Percentiles rank a stretch among this genome's conserved stretches.
Conservation (phyloP, 179 eudicot species). For the Silene coronaria region DNA sequence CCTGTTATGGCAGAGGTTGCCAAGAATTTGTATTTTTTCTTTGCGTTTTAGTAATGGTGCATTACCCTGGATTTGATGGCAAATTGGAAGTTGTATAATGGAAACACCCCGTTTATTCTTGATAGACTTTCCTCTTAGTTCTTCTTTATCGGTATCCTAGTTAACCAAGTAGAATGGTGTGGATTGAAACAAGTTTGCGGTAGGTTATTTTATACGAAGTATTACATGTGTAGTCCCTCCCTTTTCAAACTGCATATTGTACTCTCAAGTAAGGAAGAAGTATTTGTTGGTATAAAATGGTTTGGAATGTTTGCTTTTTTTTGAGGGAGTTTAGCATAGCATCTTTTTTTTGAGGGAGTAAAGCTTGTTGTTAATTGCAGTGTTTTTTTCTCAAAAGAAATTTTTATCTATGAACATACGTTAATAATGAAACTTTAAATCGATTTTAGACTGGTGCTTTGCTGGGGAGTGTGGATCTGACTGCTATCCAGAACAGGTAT, state of each 20-base stretch:
- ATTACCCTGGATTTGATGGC: background rate
- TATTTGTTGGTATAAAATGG: no score
- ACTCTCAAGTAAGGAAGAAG: no score
- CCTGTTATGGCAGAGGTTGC: background rate
- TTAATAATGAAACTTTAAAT: background rate
- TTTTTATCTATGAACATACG: no score
- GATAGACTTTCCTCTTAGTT: background rate
- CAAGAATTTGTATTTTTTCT: background rate
- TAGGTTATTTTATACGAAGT: no score
- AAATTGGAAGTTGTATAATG: background rate
- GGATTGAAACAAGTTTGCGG: background rate
- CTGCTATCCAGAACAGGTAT: constrained; percentile 33
- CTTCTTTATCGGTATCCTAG: background rate
- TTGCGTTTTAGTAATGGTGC: background rate
- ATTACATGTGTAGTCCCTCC: background rate
- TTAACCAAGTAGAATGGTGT: background rate
- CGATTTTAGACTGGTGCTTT: constrained; percentile 33
- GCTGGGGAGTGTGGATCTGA: constrained; percentile 26
- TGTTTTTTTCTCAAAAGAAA: background rate
- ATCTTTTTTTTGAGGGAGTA: background rate
- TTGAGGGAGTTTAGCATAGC: background rate
- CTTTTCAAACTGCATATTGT: no score
- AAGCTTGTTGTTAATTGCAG: background rate
- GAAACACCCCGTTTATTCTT: background rate
- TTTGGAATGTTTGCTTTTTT: no score